Evolutionary conservation across 2,329 filamentous ascomycete species (phyloP), one percentile per base, ranked within the genome.

Genomic region (Lachnellula cervina): DNA sequence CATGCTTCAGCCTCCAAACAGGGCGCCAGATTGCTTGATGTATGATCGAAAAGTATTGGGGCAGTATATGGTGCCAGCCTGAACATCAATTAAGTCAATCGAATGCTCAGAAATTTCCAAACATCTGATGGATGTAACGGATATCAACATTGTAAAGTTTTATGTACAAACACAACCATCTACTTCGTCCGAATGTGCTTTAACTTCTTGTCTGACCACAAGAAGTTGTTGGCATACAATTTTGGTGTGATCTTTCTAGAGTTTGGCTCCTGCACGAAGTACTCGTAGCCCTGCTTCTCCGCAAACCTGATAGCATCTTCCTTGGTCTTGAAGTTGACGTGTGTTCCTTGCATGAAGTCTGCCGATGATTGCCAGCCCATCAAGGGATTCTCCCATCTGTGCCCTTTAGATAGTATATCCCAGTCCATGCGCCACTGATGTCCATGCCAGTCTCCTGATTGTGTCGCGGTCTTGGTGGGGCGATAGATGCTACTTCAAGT

Each of bases 301-400:
- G 95, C 94, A 70, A 99, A 99, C 57, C 80, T 78, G 68, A 99
- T 93, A 62, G 94, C 94, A 66, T 96, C 93, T 72, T 97, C 91
- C 80, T 96, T 97, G 67, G 79, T 81, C 74, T 89, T 89, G 81
- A 99, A 99, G 73, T 87, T 87, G 67, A 99, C 75, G 71, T 91
- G 83, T 49, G 91, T 96, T 69, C 91, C 93, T 74, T 99, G 92
- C 90, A 99, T 94, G 70, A 84, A 84, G 74, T 99, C 94, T 54
- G 82, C 93, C 17, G 91, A 95, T 23, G 93, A 97, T 72, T 97
- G 92, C 95, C 95, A 99, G 59, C 94, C 94, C 84, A 99, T 99
- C 72, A 99, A 76, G 47, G 88, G 90, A 76, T 99, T 99, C 79
- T 99, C 94, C 95, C 94, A 99, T 66, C 94, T 84, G 75, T 97